Conservation (phyloP, 2,329 filamentous ascomycete genomes). For the Simplicillium aogashimaense region DNA sequence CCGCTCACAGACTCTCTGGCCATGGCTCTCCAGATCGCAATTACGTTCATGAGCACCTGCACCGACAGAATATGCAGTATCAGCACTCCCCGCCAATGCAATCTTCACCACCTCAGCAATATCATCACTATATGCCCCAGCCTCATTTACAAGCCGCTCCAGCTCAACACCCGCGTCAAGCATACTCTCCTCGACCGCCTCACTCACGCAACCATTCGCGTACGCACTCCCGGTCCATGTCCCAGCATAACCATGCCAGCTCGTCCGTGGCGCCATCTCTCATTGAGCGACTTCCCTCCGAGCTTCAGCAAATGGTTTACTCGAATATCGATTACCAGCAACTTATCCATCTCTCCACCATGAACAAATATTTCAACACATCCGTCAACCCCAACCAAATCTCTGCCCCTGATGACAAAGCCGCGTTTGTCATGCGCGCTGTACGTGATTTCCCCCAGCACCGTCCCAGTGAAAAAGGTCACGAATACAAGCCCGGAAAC, state of each 20-base stretch:
- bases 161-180: not conserved
- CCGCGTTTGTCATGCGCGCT: conserved; percentile 29
- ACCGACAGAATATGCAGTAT: conserved; percentile 1
- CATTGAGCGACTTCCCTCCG: conserved; percentile 22
- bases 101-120: not conserved
- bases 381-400: conserved; percentile 21
- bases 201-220: not conserved
- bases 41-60: conserved; percentile 2
- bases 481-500: conserved; percentile 27
- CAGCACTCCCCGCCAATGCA: not conserved
- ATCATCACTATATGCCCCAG: not conserved
- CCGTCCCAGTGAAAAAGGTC: conserved; percentile 24
- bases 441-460: conserved; percentile 30
- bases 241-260: conserved; percentile 4
- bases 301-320: conserved; percentile 22
- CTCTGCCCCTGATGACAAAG: conserved; percentile 24
- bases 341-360: conserved; percentile 27
- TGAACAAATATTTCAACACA: conserved; percentile 23
- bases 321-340: conserved; percentile 27
- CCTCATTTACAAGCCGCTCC: too few species aligned
- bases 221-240: not conserved
- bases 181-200: too few species aligned
- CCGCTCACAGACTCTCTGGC: conserved; percentile 10
- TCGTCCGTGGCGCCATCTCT: conserved; percentile 12
- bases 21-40: conserved; percentile 4